A percentile compares a stretch with the other conserved stretches of the same genome.
phyloP scores from a whole-genome alignment of 805 yeast species.

The Starmerella tilneyi region DNA sequence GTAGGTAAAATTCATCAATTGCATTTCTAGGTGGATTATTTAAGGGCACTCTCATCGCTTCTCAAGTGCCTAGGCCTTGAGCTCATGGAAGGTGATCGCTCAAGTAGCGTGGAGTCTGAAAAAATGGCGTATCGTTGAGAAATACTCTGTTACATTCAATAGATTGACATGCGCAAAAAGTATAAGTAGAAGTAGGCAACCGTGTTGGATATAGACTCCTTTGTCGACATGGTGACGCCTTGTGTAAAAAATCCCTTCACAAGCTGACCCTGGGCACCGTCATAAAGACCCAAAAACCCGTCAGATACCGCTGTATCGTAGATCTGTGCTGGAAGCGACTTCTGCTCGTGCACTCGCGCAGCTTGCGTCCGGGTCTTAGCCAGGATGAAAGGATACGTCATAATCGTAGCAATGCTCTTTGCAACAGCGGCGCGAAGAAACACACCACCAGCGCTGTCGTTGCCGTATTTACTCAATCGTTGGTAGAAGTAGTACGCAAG shows the following conservation, averaged over 20 bases:
- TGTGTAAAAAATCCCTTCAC: constrained; percentile 30
- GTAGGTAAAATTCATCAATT: too few species aligned
- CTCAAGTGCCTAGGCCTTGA: too few species aligned
- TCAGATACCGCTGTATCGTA: constrained; percentile 51
- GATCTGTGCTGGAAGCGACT: constrained; percentile 5
- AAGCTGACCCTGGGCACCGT: constrained; percentile 42
- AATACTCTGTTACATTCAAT: background rate
- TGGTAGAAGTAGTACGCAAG: constrained; percentile 32
- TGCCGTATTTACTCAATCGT: constrained; percentile 23
- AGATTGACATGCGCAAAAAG: background rate
- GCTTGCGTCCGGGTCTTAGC: constrained; percentile 60
- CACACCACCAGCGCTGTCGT: constrained; percentile 38
- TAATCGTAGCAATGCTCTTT: constrained; percentile 53
- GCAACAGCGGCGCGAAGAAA: constrained; percentile 57
- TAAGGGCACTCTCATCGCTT: too few species aligned
- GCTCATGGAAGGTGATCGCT: too few species aligned
- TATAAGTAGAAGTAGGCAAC: constrained; percentile 16
- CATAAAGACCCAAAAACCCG: constrained; percentile 69
- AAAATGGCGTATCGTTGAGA: too few species aligned
- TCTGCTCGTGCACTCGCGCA: constrained; percentile 10
- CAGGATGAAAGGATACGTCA: constrained; percentile 72
- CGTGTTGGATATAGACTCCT: constrained; percentile 30
- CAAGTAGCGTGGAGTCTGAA: too few species aligned
- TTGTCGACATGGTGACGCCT: constrained; percentile 33
- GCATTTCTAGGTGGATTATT: too few species aligned